Percentiles rank a stretch among this genome's conserved stretches.
Conservation (phyloP, 768 basidiomycete species). For the Clitopilus passeckerianus region DNA sequence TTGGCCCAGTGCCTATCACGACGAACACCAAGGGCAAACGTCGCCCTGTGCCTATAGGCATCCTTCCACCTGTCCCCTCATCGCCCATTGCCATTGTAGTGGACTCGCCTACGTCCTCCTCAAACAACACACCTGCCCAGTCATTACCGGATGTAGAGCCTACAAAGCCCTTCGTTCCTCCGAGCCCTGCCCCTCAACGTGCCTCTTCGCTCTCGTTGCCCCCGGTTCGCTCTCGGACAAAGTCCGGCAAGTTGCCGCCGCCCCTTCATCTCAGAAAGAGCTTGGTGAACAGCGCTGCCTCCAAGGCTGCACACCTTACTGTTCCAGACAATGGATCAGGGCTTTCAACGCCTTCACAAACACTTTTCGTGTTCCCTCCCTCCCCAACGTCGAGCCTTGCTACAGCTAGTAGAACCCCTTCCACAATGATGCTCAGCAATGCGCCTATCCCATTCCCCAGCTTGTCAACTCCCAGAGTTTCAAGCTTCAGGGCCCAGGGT, state of each 20-base stretch:
- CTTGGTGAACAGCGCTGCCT: slow-evolving; percentile 12
- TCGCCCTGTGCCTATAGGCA: slow-evolving; percentile 55
- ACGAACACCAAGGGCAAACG: slow-evolving; percentile 42
- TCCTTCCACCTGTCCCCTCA: slow-evolving; percentile 68
- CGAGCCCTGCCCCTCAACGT: slow-evolving; percentile 7
- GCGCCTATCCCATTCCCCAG: slow-evolving; percentile 49
- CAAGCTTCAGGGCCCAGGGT: slow-evolving; percentile 61
- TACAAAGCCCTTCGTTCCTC: not conserved
- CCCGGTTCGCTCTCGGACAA: slow-evolving; percentile 44
- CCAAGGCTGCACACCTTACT: slow-evolving; percentile 21
- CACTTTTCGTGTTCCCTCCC: slow-evolving; percentile 83
- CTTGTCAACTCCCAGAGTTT: slow-evolving; percentile 62
- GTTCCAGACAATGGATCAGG: slow-evolving; percentile 18
- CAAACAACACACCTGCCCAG: slow-evolving; percentile 5
- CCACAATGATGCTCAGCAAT: slow-evolving; percentile 73
- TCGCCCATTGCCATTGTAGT: slow-evolving; percentile 60
- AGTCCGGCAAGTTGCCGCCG: slow-evolving; percentile 53
- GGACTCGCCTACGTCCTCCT: slow-evolving; percentile 14
- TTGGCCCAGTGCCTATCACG: slow-evolving; percentile 29
- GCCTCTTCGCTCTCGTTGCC: slow-evolving; percentile 19
- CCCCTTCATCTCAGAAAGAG: slow-evolving; percentile 47
- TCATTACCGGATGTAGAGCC: not conserved
- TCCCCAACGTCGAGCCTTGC: slow-evolving; percentile 58
- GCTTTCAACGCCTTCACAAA: slow-evolving; percentile 66
- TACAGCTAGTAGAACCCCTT: slow-evolving; percentile 59